A percentile compares a stretch with the other conserved stretches of the same genome.
phyloP scores from a whole-genome alignment of 164 flowering plant species.

The Santalum album region DNA sequence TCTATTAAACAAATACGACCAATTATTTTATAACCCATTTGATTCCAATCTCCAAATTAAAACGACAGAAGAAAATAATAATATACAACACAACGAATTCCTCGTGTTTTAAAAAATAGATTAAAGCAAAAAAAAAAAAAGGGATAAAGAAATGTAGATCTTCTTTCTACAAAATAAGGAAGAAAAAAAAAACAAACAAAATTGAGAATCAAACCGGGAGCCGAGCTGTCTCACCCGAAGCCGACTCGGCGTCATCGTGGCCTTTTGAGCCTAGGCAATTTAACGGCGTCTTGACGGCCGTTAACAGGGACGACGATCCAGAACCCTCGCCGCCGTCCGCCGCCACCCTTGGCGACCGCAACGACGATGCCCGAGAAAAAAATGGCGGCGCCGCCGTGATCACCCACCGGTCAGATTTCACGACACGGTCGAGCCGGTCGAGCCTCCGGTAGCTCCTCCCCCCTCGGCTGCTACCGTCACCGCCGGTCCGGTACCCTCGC shows the following conservation, averaged over 20 bases:
- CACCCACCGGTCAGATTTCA: conserved; percentile 52
- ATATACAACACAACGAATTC: too few species aligned
- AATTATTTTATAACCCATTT: too few species aligned
- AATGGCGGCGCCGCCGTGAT: conserved; percentile 45
- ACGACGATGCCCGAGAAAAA: conserved; percentile 28
- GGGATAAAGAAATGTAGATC: not conserved
- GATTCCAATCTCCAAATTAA: too few species aligned
- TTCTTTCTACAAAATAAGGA: not conserved
- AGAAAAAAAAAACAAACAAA: not conserved
- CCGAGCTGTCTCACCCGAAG: not conserved
- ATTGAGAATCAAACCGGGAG: not conserved
- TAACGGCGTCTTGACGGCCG: conserved; percentile 11
- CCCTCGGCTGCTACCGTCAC: conserved; percentile 32
- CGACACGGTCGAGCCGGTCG: conserved; percentile 16
- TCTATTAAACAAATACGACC: too few species aligned
- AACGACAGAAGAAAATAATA: too few species aligned
- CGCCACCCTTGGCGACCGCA: conserved; percentile 26
- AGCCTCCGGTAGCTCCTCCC: conserved; percentile 15
- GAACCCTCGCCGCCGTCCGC: conserved; percentile 26
- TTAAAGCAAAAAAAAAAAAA: not conserved
- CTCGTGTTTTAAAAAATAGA: too few species aligned
- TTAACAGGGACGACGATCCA: not conserved
- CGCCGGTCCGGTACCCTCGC: conserved; percentile 26
- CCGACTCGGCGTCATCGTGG: not conserved
- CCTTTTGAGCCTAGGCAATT: conserved; percentile 7